These are phyloP conservation scores for Gentiana dahurica DNA, from an alignment of 257 asterid genomes.

Conservation along the genomic window DNA sequence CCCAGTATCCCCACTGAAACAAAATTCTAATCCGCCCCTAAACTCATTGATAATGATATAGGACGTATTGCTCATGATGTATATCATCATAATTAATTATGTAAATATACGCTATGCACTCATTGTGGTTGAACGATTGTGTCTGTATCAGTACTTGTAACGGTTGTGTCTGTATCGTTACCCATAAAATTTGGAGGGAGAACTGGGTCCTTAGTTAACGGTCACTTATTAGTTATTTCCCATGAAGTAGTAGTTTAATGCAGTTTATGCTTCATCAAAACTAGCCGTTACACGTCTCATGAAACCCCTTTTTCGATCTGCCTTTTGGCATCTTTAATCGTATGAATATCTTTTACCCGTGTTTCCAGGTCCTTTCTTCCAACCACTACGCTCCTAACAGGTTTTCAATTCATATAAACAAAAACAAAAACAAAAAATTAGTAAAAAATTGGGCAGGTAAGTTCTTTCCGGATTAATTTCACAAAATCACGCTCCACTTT, in stretches of 20 bases:
- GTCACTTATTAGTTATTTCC: too few species aligned
- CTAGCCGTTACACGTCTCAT: constrained; percentile 56
- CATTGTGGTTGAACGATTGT: too few species aligned
- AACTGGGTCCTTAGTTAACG: background rate
- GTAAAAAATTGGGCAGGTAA: background rate
- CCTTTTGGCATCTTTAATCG: background rate
- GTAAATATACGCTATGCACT: too few species aligned
- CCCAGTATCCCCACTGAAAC: too few species aligned
- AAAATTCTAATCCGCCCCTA: too few species aligned
- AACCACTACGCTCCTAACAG: constrained; percentile 22
- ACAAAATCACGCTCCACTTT: constrained; percentile 7
- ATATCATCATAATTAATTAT: too few species aligned
- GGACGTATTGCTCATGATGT: too few species aligned
- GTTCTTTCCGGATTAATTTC: background rate
- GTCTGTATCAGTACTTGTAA: too few species aligned
- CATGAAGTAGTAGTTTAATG: background rate
- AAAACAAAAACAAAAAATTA: background rate
- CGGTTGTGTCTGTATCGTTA: too few species aligned
- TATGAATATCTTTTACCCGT: constrained; percentile 18
- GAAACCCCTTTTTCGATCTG: background rate
- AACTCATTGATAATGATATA: too few species aligned
- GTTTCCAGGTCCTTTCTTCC: constrained; percentile 11
- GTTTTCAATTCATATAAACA: background rate
- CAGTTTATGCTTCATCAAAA: constrained; percentile 29
- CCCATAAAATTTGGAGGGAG: too few species aligned